These are phyloP conservation scores for maize (Zea mays) DNA, from an alignment of 176 grass and related monocot genomes.

Conservation along the genomic window DNA sequence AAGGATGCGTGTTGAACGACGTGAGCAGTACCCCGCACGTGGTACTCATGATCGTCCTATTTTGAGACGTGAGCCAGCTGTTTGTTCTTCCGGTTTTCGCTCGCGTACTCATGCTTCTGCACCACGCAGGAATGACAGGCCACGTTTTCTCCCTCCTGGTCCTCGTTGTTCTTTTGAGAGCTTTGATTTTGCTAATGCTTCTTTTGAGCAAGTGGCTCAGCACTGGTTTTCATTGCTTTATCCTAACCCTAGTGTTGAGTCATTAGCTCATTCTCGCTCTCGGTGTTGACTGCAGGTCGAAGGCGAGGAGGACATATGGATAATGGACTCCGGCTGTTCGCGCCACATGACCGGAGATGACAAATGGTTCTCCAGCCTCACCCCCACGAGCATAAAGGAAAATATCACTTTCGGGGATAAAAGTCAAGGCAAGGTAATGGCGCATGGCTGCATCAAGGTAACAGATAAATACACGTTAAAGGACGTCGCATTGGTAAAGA, in stretches of 20 bases:
- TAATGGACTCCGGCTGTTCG: too few relatives aligned
- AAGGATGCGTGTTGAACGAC: neutral
- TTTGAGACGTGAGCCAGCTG: neutral
- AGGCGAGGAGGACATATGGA: too few relatives aligned
- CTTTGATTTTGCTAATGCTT: neutral
- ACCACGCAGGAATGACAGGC: neutral
- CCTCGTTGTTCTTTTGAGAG: neutral
- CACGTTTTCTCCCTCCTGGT: slow-evolving; percentile 11
- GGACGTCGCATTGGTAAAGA: too few relatives aligned
- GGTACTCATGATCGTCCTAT: slow-evolving; percentile 12
- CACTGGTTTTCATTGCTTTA: neutral
- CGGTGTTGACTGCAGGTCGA: too few relatives aligned
- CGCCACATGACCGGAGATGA: too few relatives aligned
- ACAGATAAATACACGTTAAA: neutral
- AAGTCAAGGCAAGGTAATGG: neutral
- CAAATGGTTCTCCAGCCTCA: too few relatives aligned
- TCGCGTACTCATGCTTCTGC: neutral
- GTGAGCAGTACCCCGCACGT: neutral
- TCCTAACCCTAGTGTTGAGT: too few relatives aligned
- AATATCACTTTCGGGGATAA: neutral
- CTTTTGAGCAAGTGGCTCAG: slow-evolving; percentile 8
- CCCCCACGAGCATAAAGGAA: neutral
- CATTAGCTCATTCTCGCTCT: too few relatives aligned
- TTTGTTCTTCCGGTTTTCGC: neutral
- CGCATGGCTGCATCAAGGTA: neutral